Evolutionary conservation across 371 early-diverging fungal genomes (phyloP).

Genomic region (Mucor velutinosus): DNA sequence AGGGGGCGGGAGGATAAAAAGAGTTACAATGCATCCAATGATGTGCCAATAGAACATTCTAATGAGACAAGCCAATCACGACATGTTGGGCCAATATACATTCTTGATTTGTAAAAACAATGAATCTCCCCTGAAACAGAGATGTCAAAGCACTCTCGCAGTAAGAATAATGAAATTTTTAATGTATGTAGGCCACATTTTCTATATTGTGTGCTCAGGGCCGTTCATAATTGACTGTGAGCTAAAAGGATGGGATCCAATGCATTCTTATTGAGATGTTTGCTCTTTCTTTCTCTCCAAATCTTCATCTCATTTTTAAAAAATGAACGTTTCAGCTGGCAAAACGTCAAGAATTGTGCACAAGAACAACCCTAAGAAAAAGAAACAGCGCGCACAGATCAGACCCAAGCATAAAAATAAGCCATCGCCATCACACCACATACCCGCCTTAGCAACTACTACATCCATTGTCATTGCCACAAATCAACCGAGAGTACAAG

Average conservation of each 20-base stretch:
- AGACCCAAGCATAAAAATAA: background rate
- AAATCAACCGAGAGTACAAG: background rate
- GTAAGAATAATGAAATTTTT: background rate
- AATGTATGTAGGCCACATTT: background rate
- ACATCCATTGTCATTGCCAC: background rate
- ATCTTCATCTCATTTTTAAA: background rate
- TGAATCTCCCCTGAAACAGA: background rate
- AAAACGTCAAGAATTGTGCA: background rate
- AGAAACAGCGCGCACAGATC: background rate
- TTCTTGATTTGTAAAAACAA: background rate
- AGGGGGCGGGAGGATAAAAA: too few species aligned
- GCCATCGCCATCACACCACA: background rate
- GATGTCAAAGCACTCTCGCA: background rate
- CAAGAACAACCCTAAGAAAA: background rate
- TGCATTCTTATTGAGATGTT: background rate
- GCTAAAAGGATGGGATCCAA: background rate
- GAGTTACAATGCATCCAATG: background rate
- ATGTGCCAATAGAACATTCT: background rate
- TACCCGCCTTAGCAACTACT: background rate
- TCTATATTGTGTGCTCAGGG: background rate
- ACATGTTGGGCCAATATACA: background rate
- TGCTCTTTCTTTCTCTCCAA: background rate
- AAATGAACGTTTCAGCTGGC: background rate
- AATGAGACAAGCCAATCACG: background rate
- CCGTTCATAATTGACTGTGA: background rate